Evolutionary conservation across 1,284 basidiomycete species (phyloP).

Genomic region (Ganoderma leucocontextum): DNA sequence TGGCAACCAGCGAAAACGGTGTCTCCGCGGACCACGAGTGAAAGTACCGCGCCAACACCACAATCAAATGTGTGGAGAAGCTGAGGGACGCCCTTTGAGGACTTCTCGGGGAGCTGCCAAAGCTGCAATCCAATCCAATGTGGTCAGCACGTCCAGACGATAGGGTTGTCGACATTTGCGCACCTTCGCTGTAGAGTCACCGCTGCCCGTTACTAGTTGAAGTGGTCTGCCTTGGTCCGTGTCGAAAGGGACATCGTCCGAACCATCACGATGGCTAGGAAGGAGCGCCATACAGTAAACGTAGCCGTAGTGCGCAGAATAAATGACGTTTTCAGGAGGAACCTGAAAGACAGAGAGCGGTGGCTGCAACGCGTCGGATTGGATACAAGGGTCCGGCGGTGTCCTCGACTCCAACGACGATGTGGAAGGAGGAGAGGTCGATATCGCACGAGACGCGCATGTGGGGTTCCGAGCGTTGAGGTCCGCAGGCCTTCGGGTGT

Average conservation of each 20-base stretch:
- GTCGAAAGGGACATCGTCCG: slow-evolving; percentile 40
- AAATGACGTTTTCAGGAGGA: slow-evolving; percentile 73
- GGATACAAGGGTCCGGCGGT: slow-evolving; percentile 30
- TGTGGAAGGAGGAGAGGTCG: slow-evolving; percentile 28
- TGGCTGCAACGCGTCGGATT: slow-evolving; percentile 43
- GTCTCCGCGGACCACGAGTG: slow-evolving; percentile 78
- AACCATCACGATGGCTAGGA: slow-evolving; percentile 50
- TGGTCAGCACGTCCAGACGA: background rate
- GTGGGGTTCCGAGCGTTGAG: slow-evolving; percentile 62
- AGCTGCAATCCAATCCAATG: slow-evolving; percentile 50
- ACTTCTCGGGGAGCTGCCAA: slow-evolving; percentile 67
- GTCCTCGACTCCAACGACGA: slow-evolving; percentile 27
- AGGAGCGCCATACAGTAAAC: slow-evolving; percentile 86
- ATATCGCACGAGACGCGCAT: slow-evolving; percentile 36
- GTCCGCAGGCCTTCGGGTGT: slow-evolving; percentile 70
- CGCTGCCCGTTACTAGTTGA: slow-evolving; percentile 84
- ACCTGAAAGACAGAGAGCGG: slow-evolving; percentile 57
- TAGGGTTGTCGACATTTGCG: slow-evolving; percentile 22
- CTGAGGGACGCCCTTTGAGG: slow-evolving; percentile 45
- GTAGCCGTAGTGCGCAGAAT: slow-evolving; percentile 94
- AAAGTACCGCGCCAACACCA: slow-evolving; percentile 78
- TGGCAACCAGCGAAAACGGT: slow-evolving; percentile 94
- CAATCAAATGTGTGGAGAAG: slow-evolving; percentile 71
- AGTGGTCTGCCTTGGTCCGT: slow-evolving; percentile 48
- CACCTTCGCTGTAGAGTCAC: slow-evolving; percentile 89